These are phyloP conservation scores for Lagenidium giganteum DNA, from an alignment of 352 stramenopile genomes.

Conservation along the genomic window DNA sequence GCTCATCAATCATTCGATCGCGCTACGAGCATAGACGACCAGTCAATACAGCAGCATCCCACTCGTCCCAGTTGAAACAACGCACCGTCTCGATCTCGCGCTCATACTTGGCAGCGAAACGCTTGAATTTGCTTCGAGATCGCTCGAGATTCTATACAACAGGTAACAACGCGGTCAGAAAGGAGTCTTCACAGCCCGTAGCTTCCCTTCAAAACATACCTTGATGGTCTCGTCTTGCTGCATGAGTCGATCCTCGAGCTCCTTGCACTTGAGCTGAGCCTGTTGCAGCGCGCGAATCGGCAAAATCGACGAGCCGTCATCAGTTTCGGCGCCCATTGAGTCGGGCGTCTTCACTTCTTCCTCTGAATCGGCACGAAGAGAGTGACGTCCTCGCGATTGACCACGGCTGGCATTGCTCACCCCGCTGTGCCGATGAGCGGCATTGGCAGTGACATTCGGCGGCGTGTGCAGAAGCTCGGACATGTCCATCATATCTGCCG, in stretches of 20 bases:
- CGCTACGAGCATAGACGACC: slow-evolving; percentile 10
- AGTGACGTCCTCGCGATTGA: slow-evolving; percentile 1
- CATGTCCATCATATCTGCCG: slow-evolving; percentile 54
- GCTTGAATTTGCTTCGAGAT: slow-evolving; percentile 83
- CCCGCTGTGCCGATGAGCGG: neutral
- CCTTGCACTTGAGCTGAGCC: slow-evolving; percentile 70
- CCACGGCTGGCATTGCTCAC: neutral
- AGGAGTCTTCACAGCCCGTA: neutral
- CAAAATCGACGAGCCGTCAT: slow-evolving; percentile 37
- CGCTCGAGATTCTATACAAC: slow-evolving; percentile 54
- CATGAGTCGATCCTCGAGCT: slow-evolving; percentile 65
- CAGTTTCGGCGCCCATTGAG: neutral
- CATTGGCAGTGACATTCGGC: neutral
- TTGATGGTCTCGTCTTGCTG: slow-evolving; percentile 79
- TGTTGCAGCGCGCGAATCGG: slow-evolving; percentile 57
- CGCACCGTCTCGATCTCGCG: slow-evolving; percentile 75
- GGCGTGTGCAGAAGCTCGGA: slow-evolving; percentile 46
- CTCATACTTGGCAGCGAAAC: slow-evolving; percentile 82
- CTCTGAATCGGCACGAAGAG: neutral
- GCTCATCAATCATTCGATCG: slow-evolving; percentile 29
- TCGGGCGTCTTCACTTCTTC: too few species aligned
- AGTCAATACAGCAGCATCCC: slow-evolving; percentile 3
- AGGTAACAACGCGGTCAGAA: neutral
- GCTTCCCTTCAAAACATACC: slow-evolving; percentile 23
- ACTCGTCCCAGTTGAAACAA: too few species aligned